Evolutionary conservation across 495 filamentous ascomycete genomes (phyloP).

Genomic region (Aspergillus olivimuriae): DNA sequence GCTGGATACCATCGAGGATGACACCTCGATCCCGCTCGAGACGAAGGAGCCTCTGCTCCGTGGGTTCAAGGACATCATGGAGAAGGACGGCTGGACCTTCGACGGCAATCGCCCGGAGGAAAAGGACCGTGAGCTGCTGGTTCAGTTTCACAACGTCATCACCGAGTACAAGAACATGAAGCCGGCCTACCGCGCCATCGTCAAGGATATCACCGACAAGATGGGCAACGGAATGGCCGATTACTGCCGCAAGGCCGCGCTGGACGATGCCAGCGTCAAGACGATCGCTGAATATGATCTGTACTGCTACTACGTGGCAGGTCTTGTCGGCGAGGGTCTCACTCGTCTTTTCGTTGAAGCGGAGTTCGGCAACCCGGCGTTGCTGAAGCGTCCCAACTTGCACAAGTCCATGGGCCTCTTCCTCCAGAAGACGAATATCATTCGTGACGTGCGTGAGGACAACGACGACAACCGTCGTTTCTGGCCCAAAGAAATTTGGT

Average conservation of each 20-base stretch:
- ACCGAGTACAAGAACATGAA: conserved; percentile 87
- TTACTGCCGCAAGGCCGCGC: conserved; percentile 74
- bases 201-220: conserved; percentile 87
- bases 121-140: conserved; percentile 87
- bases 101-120: conserved; percentile 80
- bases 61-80: conserved; percentile 68
- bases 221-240: conserved; percentile 99
- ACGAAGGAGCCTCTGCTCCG: conserved; percentile 84
- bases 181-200: conserved; percentile 73
- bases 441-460: conserved; percentile 90
- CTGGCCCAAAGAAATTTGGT: conserved; percentile 95
- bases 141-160: conserved; percentile 83
- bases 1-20: conserved; percentile 95
- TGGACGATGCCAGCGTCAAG: conserved; percentile 70
- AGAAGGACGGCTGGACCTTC: conserved; percentile 85
- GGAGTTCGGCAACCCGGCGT: conserved; percentile 76
- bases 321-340: conserved; percentile 86
- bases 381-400: conserved; percentile 70
- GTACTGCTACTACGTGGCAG: conserved; percentile 98
- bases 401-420: conserved; percentile 96
- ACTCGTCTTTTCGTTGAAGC: conserved; percentile 89
- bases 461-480: conserved; percentile 79
- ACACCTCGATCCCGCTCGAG: conserved; percentile 79
- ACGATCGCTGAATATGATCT: conserved; percentile 85
- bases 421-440: conserved; percentile 97